Percentiles rank a stretch among this genome's conserved stretches.
Evolutionary conservation across 73 alveolate species (phyloP).

Genomic region (Tetrahymena thermophila): DNA sequence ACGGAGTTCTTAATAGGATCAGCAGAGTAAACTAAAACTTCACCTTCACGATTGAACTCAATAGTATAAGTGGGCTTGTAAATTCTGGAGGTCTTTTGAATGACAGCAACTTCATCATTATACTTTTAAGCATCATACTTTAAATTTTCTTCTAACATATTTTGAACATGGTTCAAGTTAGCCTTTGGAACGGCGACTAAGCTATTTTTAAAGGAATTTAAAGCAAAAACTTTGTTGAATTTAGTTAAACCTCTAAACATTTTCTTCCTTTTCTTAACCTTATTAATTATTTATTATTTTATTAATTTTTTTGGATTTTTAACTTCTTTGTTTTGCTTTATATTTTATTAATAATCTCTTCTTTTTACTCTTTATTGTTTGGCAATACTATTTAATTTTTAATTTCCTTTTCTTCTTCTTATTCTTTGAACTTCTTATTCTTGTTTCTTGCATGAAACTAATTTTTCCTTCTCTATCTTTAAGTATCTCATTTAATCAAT

Average conservation of each 20-base stretch:
- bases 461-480: neutral
- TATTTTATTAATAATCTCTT: neutral
- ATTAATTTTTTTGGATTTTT: neutral
- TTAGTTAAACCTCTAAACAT: neutral
- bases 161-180: slow-evolving; percentile 16
- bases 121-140: slow-evolving; percentile 12
- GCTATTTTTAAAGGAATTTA: neutral
- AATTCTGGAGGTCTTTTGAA: slow-evolving; percentile 60
- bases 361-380: neutral
- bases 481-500: neutral
- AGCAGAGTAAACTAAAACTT: slow-evolving; percentile 73
- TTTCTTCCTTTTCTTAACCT: neutral
- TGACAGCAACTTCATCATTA: slow-evolving; percentile 22
- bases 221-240: neutral
- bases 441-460: neutral
- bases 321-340: neutral
- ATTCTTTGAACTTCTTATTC: neutral
- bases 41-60: slow-evolving; percentile 86
- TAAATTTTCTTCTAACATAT: slow-evolving; percentile 26
- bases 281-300: neutral
- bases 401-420: neutral
- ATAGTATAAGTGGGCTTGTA: slow-evolving; percentile 79
- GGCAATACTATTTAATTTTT: neutral
- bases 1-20: slow-evolving; percentile 62
- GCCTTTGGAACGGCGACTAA: neutral